Evolutionary conservation across 176 grass and related monocot species (phyloP).

Genomic region (Elaeis guineensis): DNA sequence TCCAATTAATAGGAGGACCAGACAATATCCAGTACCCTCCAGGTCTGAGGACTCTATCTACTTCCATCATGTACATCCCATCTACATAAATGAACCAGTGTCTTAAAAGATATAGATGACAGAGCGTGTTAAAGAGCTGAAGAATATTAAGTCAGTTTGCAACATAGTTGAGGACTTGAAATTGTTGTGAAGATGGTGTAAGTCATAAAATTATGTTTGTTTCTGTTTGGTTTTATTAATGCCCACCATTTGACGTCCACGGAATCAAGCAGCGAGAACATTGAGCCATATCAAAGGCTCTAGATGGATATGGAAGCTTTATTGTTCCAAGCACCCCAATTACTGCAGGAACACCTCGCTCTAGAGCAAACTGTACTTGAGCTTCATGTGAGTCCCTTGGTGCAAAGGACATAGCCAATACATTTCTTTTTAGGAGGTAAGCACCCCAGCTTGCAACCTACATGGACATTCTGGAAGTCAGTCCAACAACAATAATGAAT

Average conservation of each 20-base stretch:
- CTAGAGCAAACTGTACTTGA: slow-evolving; percentile 72
- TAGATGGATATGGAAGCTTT: slow-evolving; percentile 72
- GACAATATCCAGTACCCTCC: slow-evolving; percentile 86
- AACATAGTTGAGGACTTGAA: too few relatives aligned
- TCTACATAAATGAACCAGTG: slow-evolving; percentile 18
- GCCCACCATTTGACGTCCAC: slow-evolving; percentile 71
- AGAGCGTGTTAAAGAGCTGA: too few relatives aligned
- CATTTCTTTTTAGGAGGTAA: slow-evolving; percentile 64
- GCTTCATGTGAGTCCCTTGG: slow-evolving; percentile 58
- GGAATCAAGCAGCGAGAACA: slow-evolving; percentile 71
- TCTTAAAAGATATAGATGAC: background rate
- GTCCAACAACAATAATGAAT: background rate
- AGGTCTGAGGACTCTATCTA: slow-evolving; percentile 68
- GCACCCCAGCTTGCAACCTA: slow-evolving; percentile 79
- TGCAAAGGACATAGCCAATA: slow-evolving; percentile 90
- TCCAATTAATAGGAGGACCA: slow-evolving; percentile 71
- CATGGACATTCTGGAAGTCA: slow-evolving; percentile 16
- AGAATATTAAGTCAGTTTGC: too few relatives aligned
- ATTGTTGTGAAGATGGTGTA: background rate
- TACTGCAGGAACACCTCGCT: slow-evolving; percentile 70
- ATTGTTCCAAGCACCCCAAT: slow-evolving; percentile 73
- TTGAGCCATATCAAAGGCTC: slow-evolving; percentile 74
- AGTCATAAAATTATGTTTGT: background rate
- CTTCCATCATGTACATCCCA: slow-evolving; percentile 86
- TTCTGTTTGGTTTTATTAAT: slow-evolving; percentile 1